phyloP scores from a whole-genome alignment of 148 eudicot genomes.

The Euryodendron excelsum region DNA sequence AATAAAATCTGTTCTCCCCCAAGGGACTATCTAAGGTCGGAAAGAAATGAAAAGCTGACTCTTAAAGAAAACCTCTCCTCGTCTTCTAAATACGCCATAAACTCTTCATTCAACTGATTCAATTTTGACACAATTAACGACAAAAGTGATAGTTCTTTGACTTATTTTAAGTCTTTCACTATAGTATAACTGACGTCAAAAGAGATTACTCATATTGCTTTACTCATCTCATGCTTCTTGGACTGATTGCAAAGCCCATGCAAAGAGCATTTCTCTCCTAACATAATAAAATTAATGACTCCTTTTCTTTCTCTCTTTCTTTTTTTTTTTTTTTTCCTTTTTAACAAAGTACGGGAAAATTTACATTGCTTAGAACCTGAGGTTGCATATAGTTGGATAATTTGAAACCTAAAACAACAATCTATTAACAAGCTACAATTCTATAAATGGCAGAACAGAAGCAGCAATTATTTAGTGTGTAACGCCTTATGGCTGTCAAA shows the following conservation, averaged over 20 bases:
- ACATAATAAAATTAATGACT: too few species aligned
- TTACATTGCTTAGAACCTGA: too few species aligned
- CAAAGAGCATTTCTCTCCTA: too few species aligned
- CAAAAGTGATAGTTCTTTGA: not conserved
- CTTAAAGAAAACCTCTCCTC: not conserved
- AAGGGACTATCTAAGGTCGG: not conserved
- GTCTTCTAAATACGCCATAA: not conserved
- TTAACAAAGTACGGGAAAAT: too few species aligned
- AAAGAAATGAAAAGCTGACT: not conserved
- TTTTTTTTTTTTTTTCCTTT: too few species aligned
- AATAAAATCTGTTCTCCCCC: not conserved
- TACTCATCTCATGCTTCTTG: not conserved
- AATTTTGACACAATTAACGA: not conserved
- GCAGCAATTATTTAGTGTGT: not conserved
- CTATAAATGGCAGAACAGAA: not conserved
- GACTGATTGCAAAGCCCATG: not conserved
- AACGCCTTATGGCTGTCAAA: conserved; percentile 5
- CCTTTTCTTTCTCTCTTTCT: too few species aligned
- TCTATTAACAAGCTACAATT: not conserved
- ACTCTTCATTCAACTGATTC: not conserved
- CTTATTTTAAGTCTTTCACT: not conserved
- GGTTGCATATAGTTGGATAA: not conserved
- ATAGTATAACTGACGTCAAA: not conserved
- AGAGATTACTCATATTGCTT: not conserved
- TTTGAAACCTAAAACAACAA: not conserved